Percentiles rank a stretch among this genome's conserved stretches.
Evolutionary conservation across 2,329 filamentous ascomycete species (phyloP).

Genomic region (Curvularia verruculosa): DNA sequence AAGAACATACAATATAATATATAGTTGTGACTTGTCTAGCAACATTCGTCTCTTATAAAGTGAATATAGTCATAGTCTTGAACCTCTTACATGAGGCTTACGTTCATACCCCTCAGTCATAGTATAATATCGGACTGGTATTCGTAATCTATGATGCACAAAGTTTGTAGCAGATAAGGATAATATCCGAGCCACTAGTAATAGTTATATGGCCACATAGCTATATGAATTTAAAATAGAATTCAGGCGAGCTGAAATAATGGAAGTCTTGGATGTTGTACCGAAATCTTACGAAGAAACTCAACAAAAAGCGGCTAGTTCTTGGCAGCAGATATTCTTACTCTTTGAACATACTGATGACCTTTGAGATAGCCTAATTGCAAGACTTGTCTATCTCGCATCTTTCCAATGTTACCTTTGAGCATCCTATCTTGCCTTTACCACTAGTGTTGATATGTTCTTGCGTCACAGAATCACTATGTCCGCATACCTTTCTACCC

Average conservation of each 20-base stretch:
- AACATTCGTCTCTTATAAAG: too few species aligned
- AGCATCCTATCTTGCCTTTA: not conserved
- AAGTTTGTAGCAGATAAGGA: not conserved
- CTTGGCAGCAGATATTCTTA: not conserved
- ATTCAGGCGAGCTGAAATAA: not conserved
- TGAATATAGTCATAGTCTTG: too few species aligned
- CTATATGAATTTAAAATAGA: not conserved
- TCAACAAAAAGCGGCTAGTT: not conserved
- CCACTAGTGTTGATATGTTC: not conserved
- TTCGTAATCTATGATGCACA: not conserved
- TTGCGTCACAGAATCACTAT: not conserved
- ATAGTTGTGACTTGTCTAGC: too few species aligned
- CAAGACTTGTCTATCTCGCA: not conserved
- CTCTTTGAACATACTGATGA: not conserved
- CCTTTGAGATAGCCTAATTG: not conserved
- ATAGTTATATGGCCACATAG: not conserved
- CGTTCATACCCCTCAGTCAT: too few species aligned
- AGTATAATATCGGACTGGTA: too few species aligned
- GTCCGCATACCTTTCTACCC: not conserved
- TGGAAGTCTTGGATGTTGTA: not conserved
- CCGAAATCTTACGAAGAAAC: not conserved
- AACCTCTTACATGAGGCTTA: too few species aligned
- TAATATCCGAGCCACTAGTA: not conserved
- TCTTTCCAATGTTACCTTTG: not conserved
- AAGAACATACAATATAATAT: too few species aligned